A percentile compares a stretch with the other conserved stretches of the same genome.
Conservation (phyloP, 164 flowering plant species). For the Sextonia rubra region DNA sequence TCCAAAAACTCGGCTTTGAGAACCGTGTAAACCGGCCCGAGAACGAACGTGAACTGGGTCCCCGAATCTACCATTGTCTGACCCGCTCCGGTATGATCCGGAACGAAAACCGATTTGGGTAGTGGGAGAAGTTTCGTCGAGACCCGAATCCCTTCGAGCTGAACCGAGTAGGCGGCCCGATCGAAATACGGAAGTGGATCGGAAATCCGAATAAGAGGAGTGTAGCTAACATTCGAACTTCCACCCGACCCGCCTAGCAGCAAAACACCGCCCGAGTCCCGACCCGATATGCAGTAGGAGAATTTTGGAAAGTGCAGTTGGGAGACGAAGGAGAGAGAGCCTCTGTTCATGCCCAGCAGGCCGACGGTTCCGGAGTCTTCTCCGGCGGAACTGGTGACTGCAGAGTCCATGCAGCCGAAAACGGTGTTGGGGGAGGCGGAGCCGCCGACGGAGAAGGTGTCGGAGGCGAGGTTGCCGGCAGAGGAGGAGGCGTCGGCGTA, state of each 20-base stretch:
- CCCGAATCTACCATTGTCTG: slow-evolving; percentile 94
- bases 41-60: slow-evolving; percentile 70
- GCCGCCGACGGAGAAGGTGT: slow-evolving; percentile 44
- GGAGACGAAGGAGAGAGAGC: slow-evolving; percentile 63
- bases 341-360: slow-evolving; percentile 83
- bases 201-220: slow-evolving; percentile 51
- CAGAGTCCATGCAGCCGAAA: slow-evolving; percentile 73
- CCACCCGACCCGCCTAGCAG: slow-evolving; percentile 49
- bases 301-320: slow-evolving; percentile 63
- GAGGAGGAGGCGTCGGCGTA: slow-evolving; percentile 71
- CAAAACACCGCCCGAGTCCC: slow-evolving; percentile 52
- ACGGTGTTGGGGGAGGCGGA: slow-evolving; percentile 28
- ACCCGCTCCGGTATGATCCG: slow-evolving; percentile 92
- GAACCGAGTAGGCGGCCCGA: slow-evolving; percentile 68
- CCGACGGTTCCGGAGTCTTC: slow-evolving; percentile 59
- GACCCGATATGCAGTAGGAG: slow-evolving; percentile 71
- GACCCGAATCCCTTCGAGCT: slow-evolving; percentile 65
- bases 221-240: slow-evolving; percentile 49
- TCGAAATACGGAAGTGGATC: slow-evolving; percentile 65
- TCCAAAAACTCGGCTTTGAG: slow-evolving; percentile 47
- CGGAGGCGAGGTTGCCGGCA: slow-evolving; percentile 74
- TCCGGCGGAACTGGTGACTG: slow-evolving; percentile 35
- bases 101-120: slow-evolving; percentile 53
- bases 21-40: slow-evolving; percentile 70
- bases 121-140: slow-evolving; percentile 35